phyloP scores from a whole-genome alignment of 2,329 filamentous ascomycete genomes.

The Microsporum ferrugineum region DNA sequence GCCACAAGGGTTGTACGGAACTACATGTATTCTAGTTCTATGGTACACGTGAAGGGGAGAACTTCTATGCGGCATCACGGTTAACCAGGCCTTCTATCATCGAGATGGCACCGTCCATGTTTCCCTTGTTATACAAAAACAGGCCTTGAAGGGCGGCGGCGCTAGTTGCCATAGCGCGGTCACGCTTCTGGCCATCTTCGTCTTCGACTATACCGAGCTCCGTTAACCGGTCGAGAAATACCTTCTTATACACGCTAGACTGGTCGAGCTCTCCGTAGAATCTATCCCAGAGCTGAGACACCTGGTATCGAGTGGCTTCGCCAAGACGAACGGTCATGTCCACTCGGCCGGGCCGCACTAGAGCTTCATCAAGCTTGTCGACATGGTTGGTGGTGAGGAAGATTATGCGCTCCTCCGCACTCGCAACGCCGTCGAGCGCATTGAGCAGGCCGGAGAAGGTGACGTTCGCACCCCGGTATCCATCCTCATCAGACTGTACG shows the following conservation, averaged over 20 bases:
- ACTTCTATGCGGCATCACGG: neutral
- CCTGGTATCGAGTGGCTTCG: conserved; percentile 76
- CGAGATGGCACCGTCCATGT: conserved; percentile 73
- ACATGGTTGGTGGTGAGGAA: conserved; percentile 94
- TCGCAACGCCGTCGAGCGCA: conserved; percentile 80
- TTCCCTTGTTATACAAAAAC: conserved; percentile 88
- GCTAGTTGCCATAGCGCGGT: conserved; percentile 51
- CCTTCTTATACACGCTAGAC: conserved; percentile 49
- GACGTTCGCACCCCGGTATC: conserved; percentile 75
- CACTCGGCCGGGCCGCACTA: conserved; percentile 82
- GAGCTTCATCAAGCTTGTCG: conserved; percentile 73
- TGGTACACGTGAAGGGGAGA: conserved; percentile 1
- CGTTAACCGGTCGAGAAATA: conserved; percentile 60
- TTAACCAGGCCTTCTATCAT: conserved; percentile 50
- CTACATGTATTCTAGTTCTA: conserved; percentile 1
- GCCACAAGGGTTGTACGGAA: neutral
- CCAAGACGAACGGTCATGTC: conserved; percentile 88
- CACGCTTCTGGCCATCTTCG: conserved; percentile 38
- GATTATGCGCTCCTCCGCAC: conserved; percentile 83
- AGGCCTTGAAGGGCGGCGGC: conserved; percentile 87
- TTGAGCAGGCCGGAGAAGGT: conserved; percentile 89
- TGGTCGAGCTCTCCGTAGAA: conserved; percentile 79
- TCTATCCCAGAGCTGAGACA: conserved; percentile 77
- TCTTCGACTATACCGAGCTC: conserved; percentile 59
- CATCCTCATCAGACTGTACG: conserved; percentile 59